These are phyloP conservation scores for Pulveroboletus ravenelii DNA, from an alignment of 768 basidiomycete species.

Conservation along the genomic window DNA sequence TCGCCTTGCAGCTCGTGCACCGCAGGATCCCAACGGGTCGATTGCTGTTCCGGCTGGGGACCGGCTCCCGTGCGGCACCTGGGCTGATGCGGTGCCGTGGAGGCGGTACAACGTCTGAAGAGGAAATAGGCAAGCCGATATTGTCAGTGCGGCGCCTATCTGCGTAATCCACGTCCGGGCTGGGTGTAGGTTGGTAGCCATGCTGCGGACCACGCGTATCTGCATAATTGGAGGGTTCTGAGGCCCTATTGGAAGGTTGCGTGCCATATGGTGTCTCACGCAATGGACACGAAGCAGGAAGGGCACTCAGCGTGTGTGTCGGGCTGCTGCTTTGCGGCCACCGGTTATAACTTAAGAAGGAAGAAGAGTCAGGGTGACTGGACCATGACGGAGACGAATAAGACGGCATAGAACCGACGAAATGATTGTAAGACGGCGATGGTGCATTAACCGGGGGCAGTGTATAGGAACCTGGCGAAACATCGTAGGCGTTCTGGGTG, in stretches of 20 bases:
- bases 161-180: conserved; percentile 36
- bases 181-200: conserved; percentile 35
- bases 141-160: conserved; percentile 34
- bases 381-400: conserved; percentile 29
- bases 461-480: conserved; percentile 26
- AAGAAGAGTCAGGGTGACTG: conserved; percentile 25
- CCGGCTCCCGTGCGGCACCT: conserved; percentile 44
- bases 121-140: conserved; percentile 22
- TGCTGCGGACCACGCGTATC: conserved; percentile 32
- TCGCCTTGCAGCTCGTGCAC: conserved; percentile 79
- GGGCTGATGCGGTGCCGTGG: conserved; percentile 55
- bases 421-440: conserved; percentile 25
- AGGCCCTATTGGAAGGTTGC: conserved; percentile 36
- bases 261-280: conserved; percentile 28
- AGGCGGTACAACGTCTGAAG: conserved; percentile 49
- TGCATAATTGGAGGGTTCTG: conserved; percentile 29
- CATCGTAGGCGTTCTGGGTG: conserved; percentile 26
- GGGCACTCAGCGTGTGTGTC: conserved; percentile 22
- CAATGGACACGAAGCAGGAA: conserved; percentile 25
- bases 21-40: conserved; percentile 67
- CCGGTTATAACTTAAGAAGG: conserved; percentile 28
- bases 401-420: conserved; percentile 21
- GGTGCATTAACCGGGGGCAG: conserved; percentile 30
- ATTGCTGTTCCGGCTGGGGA: conserved; percentile 43
- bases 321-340: conserved; percentile 28